Conservation (phyloP, 768 basidiomycete species). For the Artomyces pyxidatus region DNA sequence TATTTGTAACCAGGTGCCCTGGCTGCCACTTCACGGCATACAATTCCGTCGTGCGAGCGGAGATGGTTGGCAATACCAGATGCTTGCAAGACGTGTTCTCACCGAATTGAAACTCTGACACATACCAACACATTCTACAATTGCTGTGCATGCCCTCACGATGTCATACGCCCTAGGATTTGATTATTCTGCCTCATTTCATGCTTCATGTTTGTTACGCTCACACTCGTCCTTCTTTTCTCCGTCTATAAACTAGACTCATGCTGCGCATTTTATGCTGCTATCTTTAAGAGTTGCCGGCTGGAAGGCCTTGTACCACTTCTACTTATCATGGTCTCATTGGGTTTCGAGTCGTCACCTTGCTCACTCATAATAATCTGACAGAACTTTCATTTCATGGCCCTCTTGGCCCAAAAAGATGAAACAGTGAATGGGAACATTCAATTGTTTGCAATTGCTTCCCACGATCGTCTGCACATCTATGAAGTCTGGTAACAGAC, state of each 20-base stretch:
- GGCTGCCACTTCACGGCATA: constrained; percentile 88
- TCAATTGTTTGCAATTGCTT: too few relatives aligned
- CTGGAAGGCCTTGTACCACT: background rate
- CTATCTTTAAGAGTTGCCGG: background rate
- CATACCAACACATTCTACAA: background rate
- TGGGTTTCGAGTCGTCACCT: background rate
- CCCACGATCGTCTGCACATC: too few relatives aligned
- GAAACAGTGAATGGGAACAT: too few relatives aligned
- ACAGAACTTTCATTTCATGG: too few relatives aligned
- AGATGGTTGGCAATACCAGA: constrained; percentile 96
- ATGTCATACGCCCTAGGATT: background rate
- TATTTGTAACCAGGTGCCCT: constrained; percentile 77
- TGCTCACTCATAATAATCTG: background rate
- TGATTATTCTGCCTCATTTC: too few relatives aligned
- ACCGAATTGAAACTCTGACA: constrained; percentile 77
- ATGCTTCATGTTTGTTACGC: too few relatives aligned
- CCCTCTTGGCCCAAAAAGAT: too few relatives aligned
- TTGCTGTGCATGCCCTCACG: background rate
- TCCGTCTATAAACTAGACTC: background rate
- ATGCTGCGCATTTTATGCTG: background rate
- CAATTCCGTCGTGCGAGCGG: constrained; percentile 89
- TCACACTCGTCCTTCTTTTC: background rate
- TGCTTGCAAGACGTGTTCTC: constrained; percentile 82
- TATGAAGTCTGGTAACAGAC: too few relatives aligned
- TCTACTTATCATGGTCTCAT: background rate